Conservation (phyloP, 176 grass and related monocot genomes). For the Carex scoparia region DNA sequence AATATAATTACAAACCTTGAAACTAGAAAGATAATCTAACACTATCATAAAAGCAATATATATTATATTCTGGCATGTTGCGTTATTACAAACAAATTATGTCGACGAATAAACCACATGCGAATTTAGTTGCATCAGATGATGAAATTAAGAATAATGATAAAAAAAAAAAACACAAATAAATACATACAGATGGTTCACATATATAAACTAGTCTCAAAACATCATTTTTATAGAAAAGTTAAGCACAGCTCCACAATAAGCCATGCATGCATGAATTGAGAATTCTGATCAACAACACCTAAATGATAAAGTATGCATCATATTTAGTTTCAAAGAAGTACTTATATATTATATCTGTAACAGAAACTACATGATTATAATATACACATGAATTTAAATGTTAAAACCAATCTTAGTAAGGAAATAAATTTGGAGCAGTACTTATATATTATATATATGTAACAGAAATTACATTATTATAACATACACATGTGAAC, state of each 20-base stretch:
- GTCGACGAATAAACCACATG: no score
- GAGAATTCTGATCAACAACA: neutral
- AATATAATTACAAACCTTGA: no score
- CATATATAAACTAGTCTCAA: neutral
- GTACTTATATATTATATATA: neutral
- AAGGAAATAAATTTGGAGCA: neutral
- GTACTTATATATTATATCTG: neutral
- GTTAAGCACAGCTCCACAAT: neutral
- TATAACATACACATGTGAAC: neutral
- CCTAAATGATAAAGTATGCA: neutral
- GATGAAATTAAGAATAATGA: neutral
- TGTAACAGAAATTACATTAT: neutral
- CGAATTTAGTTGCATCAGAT: neutral
- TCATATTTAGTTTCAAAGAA: neutral
- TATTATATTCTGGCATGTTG: neutral
- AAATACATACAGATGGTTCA: neutral
- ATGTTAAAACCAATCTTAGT: neutral
- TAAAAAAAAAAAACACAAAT: neutral
- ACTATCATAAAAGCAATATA: neutral
- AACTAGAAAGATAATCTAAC: neutral
- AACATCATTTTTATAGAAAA: neutral
- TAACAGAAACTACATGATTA: neutral
- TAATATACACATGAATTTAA: neutral
- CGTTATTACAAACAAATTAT: neutral
- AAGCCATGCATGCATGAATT: neutral